Evolutionary conservation across 1,139 yeast genomes (phyloP).

Genomic region (Entelexis sorbosivorans): DNA sequence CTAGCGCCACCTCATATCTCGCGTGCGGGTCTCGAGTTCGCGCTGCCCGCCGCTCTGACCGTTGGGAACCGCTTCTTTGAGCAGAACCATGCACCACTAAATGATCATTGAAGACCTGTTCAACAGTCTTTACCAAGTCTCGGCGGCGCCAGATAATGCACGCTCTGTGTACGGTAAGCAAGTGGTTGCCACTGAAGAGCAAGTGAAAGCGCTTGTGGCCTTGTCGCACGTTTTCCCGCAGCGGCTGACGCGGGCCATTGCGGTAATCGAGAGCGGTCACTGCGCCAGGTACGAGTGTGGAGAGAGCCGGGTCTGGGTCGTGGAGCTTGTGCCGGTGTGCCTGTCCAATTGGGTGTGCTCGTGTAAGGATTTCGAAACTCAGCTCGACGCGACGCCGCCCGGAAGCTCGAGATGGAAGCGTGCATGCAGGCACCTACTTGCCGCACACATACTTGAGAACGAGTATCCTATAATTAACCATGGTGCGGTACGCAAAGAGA

Average conservation of each 20-base stretch:
- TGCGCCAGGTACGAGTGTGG: conserved; percentile 9
- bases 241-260: conserved; percentile 22
- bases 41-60: no score
- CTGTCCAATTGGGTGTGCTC: conserved; percentile 21
- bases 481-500: neutral
- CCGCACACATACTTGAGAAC: conserved; percentile 18
- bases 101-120: conserved; percentile 15
- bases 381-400: neutral
- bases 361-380: conserved; percentile 18
- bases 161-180: conserved; percentile 10
- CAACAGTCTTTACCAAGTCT: neutral
- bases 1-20: no score
- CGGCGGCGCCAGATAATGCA: neutral
- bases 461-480: conserved; percentile 13
- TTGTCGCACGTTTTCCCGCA: conserved; percentile 25
- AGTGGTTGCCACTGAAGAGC: conserved; percentile 9
- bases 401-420: conserved; percentile 7
- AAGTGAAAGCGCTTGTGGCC: conserved; percentile 20
- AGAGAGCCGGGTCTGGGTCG: conserved; percentile 7
- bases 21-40: no score
- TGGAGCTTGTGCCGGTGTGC: conserved; percentile 14
- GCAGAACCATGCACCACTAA: neutral
- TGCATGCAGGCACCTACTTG: conserved; percentile 23
- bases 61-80: no score
- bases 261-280: conserved; percentile 21